Conservation (phyloP, 225 moss, liverwort and hornwort species). For the Bryum argenteum region DNA sequence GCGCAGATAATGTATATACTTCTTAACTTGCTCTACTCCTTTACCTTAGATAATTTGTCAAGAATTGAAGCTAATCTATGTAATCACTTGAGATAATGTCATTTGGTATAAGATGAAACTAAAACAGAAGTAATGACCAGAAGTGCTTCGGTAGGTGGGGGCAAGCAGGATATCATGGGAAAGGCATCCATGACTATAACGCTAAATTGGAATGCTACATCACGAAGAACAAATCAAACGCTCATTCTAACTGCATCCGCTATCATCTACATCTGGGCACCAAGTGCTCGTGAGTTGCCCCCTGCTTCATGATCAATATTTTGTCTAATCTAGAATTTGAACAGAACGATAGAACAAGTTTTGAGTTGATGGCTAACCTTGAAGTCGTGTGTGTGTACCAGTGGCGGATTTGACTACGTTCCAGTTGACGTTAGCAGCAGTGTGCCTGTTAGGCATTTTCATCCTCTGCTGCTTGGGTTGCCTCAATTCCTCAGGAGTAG, state of each 20-base stretch:
- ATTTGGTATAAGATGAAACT: slow-evolving; percentile 21
- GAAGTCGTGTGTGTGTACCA: slow-evolving; percentile 27
- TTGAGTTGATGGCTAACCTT: neutral
- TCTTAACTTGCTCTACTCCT: slow-evolving; percentile 20
- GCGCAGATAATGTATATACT: slow-evolving; percentile 53
- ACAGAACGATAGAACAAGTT: too few relatives aligned
- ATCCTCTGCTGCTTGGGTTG: slow-evolving; percentile 44
- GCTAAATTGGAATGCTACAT: slow-evolving; percentile 48
- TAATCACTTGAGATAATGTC: neutral
- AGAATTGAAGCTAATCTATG: too few relatives aligned
- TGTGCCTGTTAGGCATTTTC: slow-evolving; percentile 47
- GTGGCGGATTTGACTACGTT: slow-evolving; percentile 54
- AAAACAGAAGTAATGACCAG: slow-evolving; percentile 43
- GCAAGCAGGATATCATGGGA: slow-evolving; percentile 60
- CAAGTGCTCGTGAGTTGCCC: slow-evolving; percentile 51
- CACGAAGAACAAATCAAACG: neutral
- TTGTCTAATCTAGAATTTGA: neutral
- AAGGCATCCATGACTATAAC: slow-evolving; percentile 57
- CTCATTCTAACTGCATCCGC: slow-evolving; percentile 14
- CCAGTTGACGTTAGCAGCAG: slow-evolving; percentile 47
- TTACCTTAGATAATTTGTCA: too few relatives aligned
- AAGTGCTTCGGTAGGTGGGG: slow-evolving; percentile 50
- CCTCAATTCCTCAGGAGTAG: slow-evolving; percentile 36
- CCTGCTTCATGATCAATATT: neutral
- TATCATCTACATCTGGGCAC: slow-evolving; percentile 55